A percentile compares a stretch with the other conserved stretches of the same genome.
phyloP scores from a whole-genome alignment of 129 eudicot genomes.

The Daucus carota region DNA sequence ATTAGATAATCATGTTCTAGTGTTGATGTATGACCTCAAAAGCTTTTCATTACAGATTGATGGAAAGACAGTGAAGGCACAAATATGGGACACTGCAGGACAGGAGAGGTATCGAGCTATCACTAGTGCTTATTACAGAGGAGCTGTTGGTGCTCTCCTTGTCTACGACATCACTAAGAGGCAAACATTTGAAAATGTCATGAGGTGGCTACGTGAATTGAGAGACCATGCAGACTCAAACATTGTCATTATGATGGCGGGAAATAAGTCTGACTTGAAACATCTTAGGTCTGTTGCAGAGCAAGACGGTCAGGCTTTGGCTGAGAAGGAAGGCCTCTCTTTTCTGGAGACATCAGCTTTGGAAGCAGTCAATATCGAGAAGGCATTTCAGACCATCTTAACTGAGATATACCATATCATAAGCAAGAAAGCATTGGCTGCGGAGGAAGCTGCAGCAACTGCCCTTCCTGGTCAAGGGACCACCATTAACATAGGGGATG shows the following conservation, averaged over 20 bases:
- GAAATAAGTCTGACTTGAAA: slow-evolving; percentile 6
- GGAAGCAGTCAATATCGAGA: slow-evolving; percentile 3
- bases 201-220: slow-evolving; percentile 10
- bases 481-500: slow-evolving; percentile 6
- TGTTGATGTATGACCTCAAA: background rate
- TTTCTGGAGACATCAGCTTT: slow-evolving; percentile 9
- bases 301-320: slow-evolving; percentile 1
- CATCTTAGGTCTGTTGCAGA: slow-evolving; percentile 3
- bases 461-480: slow-evolving; percentile 9
- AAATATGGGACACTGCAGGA: slow-evolving; percentile 12
- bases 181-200: slow-evolving; percentile 7
- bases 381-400: slow-evolving; percentile 11
- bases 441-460: slow-evolving; percentile 2
- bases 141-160: slow-evolving; percentile 9
- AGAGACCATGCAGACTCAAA: slow-evolving; percentile 11
- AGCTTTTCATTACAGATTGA: background rate
- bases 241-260: slow-evolving; percentile 10
- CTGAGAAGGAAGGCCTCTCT: slow-evolving; percentile 3
- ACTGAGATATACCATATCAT: slow-evolving; percentile 7
- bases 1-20: background rate
- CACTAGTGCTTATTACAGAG: slow-evolving; percentile 12
- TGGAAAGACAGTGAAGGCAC: slow-evolving; percentile 10
- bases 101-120: slow-evolving; percentile 11
- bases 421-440: slow-evolving; percentile 9
- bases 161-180: slow-evolving; percentile 8